Evolutionary conservation across 176 grass and related monocot species (phyloP).

Genomic region (Poa annua): DNA sequence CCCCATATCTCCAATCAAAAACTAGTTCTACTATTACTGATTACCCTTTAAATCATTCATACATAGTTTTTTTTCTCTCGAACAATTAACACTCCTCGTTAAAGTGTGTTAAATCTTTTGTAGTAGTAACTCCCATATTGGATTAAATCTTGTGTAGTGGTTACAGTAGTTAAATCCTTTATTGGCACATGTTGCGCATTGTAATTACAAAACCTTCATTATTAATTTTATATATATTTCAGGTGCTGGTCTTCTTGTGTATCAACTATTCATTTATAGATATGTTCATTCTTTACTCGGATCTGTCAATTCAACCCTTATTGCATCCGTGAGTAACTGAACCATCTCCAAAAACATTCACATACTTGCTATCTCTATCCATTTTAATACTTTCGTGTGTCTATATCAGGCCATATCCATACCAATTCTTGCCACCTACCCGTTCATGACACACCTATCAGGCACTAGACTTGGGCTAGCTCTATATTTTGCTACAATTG

Average conservation of each 20-base stretch:
- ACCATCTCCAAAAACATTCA: background rate
- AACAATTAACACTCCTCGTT: too few relatives aligned
- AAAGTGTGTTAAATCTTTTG: too few relatives aligned
- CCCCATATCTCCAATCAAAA: background rate
- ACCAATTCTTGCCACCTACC: slow-evolving; percentile 68
- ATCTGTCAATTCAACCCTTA: slow-evolving; percentile 45
- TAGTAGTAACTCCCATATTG: too few relatives aligned
- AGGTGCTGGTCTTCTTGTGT: slow-evolving; percentile 75
- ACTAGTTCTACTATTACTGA: background rate
- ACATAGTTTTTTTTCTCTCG: too few relatives aligned
- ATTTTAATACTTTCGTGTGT: background rate
- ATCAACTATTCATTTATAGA: slow-evolving; percentile 73
- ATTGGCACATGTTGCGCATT: background rate
- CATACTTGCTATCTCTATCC: background rate
- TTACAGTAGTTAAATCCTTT: background rate
- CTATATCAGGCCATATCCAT: slow-evolving; percentile 52
- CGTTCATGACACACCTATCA: slow-evolving; percentile 67
- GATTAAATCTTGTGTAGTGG: background rate
- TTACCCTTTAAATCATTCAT: background rate
- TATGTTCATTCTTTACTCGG: slow-evolving; percentile 46
- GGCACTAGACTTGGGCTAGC: slow-evolving; percentile 50
- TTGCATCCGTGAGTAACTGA: slow-evolving; percentile 52
- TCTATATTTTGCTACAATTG: slow-evolving; percentile 50
- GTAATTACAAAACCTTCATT: background rate
- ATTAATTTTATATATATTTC: background rate